phyloP scores from a whole-genome alignment of 2,329 filamentous ascomycete genomes.

The Fusarium illudens region DNA sequence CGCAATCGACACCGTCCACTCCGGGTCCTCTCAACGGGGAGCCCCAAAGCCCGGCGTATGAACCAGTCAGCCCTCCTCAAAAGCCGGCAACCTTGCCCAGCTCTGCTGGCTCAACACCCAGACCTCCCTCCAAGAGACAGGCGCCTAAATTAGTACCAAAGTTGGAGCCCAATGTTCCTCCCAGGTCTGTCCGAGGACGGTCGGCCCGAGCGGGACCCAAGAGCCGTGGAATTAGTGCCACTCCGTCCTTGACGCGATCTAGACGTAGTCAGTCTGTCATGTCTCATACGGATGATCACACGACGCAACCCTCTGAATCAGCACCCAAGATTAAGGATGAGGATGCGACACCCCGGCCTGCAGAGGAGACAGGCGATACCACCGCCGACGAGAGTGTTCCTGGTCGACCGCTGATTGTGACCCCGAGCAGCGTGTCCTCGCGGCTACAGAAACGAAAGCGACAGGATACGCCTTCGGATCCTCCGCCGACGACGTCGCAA shows the following conservation, averaged over 20 bases:
- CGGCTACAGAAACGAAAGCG: slow-evolving; percentile 65
- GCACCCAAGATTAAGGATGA: slow-evolving; percentile 66
- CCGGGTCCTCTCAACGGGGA: slow-evolving; percentile 53
- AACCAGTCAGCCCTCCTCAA: slow-evolving; percentile 66
- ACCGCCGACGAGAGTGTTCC: slow-evolving; percentile 62
- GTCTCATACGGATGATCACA: slow-evolving; percentile 59
- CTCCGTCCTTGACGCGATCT: slow-evolving; percentile 47
- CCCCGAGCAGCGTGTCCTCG: slow-evolving; percentile 50
- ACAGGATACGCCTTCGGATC: slow-evolving; percentile 58
- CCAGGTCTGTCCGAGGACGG: slow-evolving; percentile 45
- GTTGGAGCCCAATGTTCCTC: slow-evolving; percentile 28
- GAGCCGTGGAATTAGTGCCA: slow-evolving; percentile 46
- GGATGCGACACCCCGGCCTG: slow-evolving; percentile 61
- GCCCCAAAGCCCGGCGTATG: slow-evolving; percentile 62
- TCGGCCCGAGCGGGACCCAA: slow-evolving; percentile 50
- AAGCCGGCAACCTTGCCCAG: slow-evolving; percentile 50
- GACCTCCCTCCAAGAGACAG: slow-evolving; percentile 45
- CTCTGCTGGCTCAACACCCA: slow-evolving; percentile 42
- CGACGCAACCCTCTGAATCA: slow-evolving; percentile 51
- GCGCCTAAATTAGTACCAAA: slow-evolving; percentile 43
- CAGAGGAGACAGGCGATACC: slow-evolving; percentile 65
- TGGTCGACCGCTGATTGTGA: slow-evolving; percentile 49
- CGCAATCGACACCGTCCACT: slow-evolving; percentile 66
- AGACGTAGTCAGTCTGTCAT: slow-evolving; percentile 57
- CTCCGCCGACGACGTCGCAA: slow-evolving; percentile 67